Conservation (phyloP, 305 asterid species). For the Fraxinus xanthoxyloides region DNA sequence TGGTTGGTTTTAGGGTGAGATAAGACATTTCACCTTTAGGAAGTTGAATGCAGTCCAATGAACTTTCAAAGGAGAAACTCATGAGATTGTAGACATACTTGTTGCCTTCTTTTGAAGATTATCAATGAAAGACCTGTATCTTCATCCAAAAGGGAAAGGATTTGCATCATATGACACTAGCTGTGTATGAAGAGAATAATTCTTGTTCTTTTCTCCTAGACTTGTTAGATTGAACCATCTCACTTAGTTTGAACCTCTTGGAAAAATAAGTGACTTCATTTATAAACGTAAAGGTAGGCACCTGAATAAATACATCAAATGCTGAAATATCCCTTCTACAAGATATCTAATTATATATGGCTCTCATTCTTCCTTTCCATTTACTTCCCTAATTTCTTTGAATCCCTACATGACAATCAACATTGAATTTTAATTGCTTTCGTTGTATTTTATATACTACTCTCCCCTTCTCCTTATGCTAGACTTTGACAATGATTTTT, state of each 20-base stretch:
- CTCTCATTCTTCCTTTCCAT: background rate
- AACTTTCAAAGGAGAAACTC: background rate
- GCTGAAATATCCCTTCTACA: background rate
- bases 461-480: background rate
- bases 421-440: background rate
- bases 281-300: background rate
- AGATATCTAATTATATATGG: background rate
- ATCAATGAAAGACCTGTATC: background rate
- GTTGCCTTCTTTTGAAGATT: background rate
- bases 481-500: background rate
- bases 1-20: background rate
- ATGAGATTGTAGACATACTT: background rate
- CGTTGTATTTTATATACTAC: background rate
- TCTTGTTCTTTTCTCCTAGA: background rate
- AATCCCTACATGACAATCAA: background rate
- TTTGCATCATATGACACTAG: background rate
- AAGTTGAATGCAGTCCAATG: background rate
- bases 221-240: background rate
- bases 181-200: background rate
- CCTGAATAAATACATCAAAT: background rate
- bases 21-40: background rate
- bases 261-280: background rate
- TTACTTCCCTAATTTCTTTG: background rate
- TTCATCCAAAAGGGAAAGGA: background rate
- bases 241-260: background rate